Base-by-base conservation (phyloP, 148 eudicot genomes). In the Arbutus unedo region DNA sequence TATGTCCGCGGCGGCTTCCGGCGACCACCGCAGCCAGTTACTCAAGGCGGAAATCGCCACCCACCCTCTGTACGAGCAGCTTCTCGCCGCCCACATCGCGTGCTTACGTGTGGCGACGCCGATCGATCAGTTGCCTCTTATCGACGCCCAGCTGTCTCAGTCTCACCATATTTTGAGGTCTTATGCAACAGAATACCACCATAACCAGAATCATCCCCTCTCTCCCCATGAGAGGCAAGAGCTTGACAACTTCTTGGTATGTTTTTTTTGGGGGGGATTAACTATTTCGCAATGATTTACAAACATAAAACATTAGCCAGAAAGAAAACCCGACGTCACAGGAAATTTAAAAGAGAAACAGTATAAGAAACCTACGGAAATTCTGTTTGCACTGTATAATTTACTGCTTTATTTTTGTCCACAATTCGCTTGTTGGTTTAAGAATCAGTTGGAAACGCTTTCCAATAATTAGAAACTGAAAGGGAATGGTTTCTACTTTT, bases 101-200 rank as follows among this genome's bases (percentile, higher is more conserved):
- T 96, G 99, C 82, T 87, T 96, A 15, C 89, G 97, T 5, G 95
- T 96, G 7, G 99, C 98, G 1, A 96, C 99, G 38, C 99, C 99
- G 11, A 92, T 96, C 76, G 99, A 96, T 88, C 99, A 96, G 84
- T 81, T 94, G 66, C 95, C 94, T 4, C 79, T 91, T 3, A 92
- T 96, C 56, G 98, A 96, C 13, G 93, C 95, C 4, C 99, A 96
- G 86, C 83, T 94, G 11, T 66, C 92, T 6, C 95, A 93, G 74
- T 90, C 95, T 2, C 95, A 93, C 73, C 83, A 92, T 81, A 78
- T 96, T 15, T 82, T 96, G 25, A 86, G 95, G 56, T 91, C 94
- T 79, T 96, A 93, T 50, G 95, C 90, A 13, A 83, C 91, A 15
- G 86, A 88, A 11, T 91, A 89, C 45, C 84, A 83, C 48, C 88